Base-by-base conservation (phyloP, 371 early-diverging fungal genomes). In the Mucor saturninus region DNA sequence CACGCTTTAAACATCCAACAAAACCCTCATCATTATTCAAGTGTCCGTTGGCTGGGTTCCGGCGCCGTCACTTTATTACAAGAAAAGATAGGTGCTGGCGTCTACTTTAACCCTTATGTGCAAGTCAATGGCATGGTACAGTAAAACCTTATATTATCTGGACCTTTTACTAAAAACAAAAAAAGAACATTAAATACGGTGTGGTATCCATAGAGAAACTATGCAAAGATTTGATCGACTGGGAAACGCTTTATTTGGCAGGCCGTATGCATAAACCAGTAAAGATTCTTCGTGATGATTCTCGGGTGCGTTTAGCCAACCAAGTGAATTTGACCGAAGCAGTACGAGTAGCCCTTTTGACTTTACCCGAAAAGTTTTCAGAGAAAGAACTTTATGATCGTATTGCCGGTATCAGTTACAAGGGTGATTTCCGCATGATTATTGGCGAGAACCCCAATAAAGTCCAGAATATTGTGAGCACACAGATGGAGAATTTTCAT, bases 191-290 rank as follows among this genome's bases (percentile, higher is more conserved):
- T 67, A 98, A 98, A 74, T 98, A 98, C 70, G 99, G 99, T 8
- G 99, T 98, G 8, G 91, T 97, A 10, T 93, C 95, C 7, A 91
- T 97, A 71, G 93, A 95, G 64, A 77, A 76, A 39, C 77, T 98
- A 13, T 86, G 91, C 56, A 84, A 85, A 64, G 99, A 98, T 69
- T 73, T 98, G 58, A 77, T 91, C 46, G 89, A 95, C 69, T 98
- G 99, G 99, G 92, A 95, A 53, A 91, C 93, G 3, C 79, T 97
- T 64, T 98, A 98, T 73, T 64, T 98, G 14, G 96, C 99, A 1
- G 99, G 99, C 7, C 88, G 99, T 43, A 89, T 98, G 89, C 98
- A 98, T 64, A 98, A 98, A 69, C 99, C 99, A 31, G 93, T 93
- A 77, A 91, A 89, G 61, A 90, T 95, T 10, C 73, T 98, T 55